phyloP scores from a whole-genome alignment of 169 alveolate species.

The Cryptosporidium meleagridis region DNA sequence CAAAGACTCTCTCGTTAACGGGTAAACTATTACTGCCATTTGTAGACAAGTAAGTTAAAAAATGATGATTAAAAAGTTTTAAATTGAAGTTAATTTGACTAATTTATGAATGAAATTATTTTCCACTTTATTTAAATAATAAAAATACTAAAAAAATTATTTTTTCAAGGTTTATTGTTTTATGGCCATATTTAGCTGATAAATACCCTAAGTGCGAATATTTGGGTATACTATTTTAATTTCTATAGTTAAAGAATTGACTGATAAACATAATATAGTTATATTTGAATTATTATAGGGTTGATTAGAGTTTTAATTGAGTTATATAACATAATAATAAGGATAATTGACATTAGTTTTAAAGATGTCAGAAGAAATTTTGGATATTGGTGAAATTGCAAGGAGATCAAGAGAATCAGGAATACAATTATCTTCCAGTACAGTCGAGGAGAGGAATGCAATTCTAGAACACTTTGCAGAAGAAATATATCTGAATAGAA shows the following conservation, averaged over 20 bases:
- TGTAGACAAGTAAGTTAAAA: slow-evolving; percentile 79
- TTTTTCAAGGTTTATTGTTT: slow-evolving; percentile 43
- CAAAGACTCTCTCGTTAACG: slow-evolving; percentile 82
- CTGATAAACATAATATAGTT: no score
- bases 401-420: slow-evolving; percentile 46
- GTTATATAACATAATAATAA: neutral
- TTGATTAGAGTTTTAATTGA: neutral
- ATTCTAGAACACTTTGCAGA: slow-evolving; percentile 32
- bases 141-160: neutral
- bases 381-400: neutral
- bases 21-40: slow-evolving; percentile 85
- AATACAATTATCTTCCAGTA: slow-evolving; percentile 30
- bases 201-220: slow-evolving; percentile 57
- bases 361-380: neutral
- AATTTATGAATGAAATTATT: neutral
- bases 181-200: slow-evolving; percentile 49
- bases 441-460: slow-evolving; percentile 53
- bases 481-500: slow-evolving; percentile 15
- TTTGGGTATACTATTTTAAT: slow-evolving; percentile 51
- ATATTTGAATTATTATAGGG: neutral
- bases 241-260: neutral
- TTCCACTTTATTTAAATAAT: neutral
- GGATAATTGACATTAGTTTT: neutral
- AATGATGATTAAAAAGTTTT: neutral
- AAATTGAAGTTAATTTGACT: neutral